Evolutionary conservation across 306 rosid genomes (phyloP), one percentile per base, ranked within the genome.

Genomic region (Comarum palustre): DNA sequence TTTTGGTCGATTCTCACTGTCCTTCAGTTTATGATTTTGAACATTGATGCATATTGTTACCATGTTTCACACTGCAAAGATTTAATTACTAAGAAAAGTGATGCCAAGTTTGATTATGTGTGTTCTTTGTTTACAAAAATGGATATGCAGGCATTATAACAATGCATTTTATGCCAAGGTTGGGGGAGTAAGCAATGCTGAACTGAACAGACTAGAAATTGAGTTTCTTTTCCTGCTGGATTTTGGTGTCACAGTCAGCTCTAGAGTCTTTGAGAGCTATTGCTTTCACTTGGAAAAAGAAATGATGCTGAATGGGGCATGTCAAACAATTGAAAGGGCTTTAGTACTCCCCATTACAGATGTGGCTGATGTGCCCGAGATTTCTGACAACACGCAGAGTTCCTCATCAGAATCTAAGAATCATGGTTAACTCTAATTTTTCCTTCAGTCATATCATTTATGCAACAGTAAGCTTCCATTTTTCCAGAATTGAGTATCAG

Each of bases 151-250:
- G 78, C 98, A 89, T 65, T 93, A 89, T 29, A 88, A 89, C 83
- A 93, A 90, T 46, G 87, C 90, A 39, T 90, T 89, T 74, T 89
- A 86, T 75, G 97, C 98, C 36, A 70, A 91, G 75, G 86, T 88
- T 68, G 94, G 95, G 38, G 97, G 96, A 66, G 94, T 94, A 66
- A 91, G 90, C 84, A 94, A 89, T 54, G 80, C 63, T 46, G 98
- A 90, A 74, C 6, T 93, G 74, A 90, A 93, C 89, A 93, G 72
- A 83, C 87, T 93, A 19, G 98, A 93, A 74, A 17, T 90, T 61
- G 97, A 93, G 86, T 78, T 94, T 76, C 98, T 94, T 4, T 89
- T 81, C 81, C 83, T 88, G 48, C 80, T 94, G 83, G 96, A 94
- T 84, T 94, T 89, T 80, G 84, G 88, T 55, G 92, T 94, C 8